Base-by-base conservation (phyloP, 768 basidiomycete genomes). In the Nevesoporus exiguus region DNA sequence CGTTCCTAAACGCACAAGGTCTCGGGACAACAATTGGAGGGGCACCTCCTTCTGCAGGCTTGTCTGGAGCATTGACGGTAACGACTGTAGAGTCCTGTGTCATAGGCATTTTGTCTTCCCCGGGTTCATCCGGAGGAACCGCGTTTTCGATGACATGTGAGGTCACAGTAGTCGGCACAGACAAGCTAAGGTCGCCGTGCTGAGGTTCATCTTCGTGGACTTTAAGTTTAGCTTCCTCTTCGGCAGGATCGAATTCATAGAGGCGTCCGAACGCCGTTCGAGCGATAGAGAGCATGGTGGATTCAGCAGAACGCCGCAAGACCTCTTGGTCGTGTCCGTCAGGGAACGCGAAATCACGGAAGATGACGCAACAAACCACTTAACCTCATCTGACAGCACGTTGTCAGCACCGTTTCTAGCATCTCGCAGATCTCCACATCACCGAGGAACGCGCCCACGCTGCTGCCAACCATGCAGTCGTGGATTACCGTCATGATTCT, bases 351-450 rank as follows among this genome's bases (percentile, higher is more conserved):
- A 10, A 57, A 43, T 14, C n/a, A 27, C 15, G 51, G 27, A 51
- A 56, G 47, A 57, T 31, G 40, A 52, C 21, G 33, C 8, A 24
- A 77, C 89, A 57, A 61, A 96, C 94, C 94, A 64, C 90, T 91
- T n/a, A 98, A 76, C 51, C 97, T 80, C 83, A 97, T 95, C 68
- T 98, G 90, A 70, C 96, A 98, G 60, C 94, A 93, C 47, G 96
- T 98, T 11, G 94, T 96, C 61, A 99, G 72, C 5, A 98, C 96
- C 1, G 95, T 96, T 71, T 99, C 97, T 61, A 99, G 76, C 88
- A 99, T 94, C 73, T 98, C 97, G 67, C 97, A 99, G 15, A 98
- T 87, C 67, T 94, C 93, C 49, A 97, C 82, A 63, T 99, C 96
- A 25, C 90, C 92, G 33, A 98, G 78, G 10, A 77, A 76, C n/a